Evolutionary conservation across 495 filamentous ascomycete species (phyloP).

Genomic region (Talaromyces liani): DNA sequence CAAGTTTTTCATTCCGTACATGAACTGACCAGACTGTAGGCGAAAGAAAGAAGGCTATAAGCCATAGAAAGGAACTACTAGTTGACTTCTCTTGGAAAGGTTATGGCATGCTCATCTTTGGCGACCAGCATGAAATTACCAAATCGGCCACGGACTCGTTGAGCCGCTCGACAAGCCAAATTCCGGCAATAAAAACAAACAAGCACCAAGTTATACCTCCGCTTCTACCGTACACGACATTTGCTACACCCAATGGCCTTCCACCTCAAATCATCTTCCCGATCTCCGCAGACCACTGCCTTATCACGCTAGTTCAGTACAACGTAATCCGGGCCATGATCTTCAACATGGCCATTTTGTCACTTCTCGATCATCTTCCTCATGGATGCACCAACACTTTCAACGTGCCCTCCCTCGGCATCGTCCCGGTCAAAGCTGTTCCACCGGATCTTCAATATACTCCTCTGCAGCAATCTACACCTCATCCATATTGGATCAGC

Average conservation of each 20-base stretch:
- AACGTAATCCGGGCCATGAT: conserved; percentile 36
- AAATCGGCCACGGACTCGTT: neutral
- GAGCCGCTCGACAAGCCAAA: neutral
- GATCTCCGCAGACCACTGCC: conserved; percentile 18
- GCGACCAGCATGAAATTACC: neutral
- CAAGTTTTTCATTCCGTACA: neutral
- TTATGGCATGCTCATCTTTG: neutral
- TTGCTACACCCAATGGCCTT: conserved; percentile 16
- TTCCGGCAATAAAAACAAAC: neutral
- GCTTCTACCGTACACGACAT: conserved; percentile 23
- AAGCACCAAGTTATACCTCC: conserved; percentile 19
- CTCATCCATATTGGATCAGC: conserved; percentile 47
- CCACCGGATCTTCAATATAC: conserved; percentile 42
- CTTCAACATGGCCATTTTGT: conserved; percentile 14
- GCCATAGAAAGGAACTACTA: neutral
- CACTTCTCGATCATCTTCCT: conserved; percentile 11
- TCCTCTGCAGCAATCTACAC: conserved; percentile 26
- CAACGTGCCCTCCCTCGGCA: conserved; percentile 1
- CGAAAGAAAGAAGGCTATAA: neutral
- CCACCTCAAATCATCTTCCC: conserved; percentile 14
- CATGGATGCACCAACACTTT: conserved; percentile 8
- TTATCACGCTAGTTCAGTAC: conserved; percentile 31
- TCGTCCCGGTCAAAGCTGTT: conserved; percentile 10
- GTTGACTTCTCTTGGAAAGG: neutral
- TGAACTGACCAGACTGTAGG: neutral